Conservation (phyloP, 148 eudicot genomes). For the Polygonum aviculare region DNA sequence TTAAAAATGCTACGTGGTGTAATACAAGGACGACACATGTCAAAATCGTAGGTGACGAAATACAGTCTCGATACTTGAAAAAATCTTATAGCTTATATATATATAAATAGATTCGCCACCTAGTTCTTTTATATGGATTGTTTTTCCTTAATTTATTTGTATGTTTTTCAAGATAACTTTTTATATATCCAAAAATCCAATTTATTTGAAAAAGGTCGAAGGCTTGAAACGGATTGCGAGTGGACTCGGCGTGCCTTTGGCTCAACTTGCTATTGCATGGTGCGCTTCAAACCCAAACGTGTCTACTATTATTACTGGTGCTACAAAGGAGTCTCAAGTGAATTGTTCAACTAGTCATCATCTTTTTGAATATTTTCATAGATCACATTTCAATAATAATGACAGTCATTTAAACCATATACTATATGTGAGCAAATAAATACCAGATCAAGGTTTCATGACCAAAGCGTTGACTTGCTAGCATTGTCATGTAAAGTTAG, state of each 20-base stretch:
- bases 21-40: too few relatives aligned
- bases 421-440: neutral
- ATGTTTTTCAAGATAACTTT: too few relatives aligned
- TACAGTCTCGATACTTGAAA: too few relatives aligned
- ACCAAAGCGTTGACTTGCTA: neutral
- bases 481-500: neutral
- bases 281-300: constrained; percentile 96
- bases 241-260: constrained; percentile 68
- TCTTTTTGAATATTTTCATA: neutral
- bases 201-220: constrained; percentile 62
- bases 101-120: too few relatives aligned
- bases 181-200: too few relatives aligned
- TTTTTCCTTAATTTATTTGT: too few relatives aligned
- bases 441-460: neutral
- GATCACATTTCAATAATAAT: neutral
- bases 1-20: too few relatives aligned
- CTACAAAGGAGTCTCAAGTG: constrained; percentile 83
- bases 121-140: too few relatives aligned
- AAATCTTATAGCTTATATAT: too few relatives aligned
- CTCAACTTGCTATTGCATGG: constrained; percentile 99
- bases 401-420: neutral
- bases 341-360: constrained; percentile 6
- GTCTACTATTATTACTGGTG: constrained; percentile 95
- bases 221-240: constrained; percentile 84
- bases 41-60: too few relatives aligned